Base-by-base conservation (phyloP, 192 early-diverging fungal genomes). In the Coemansia sp. region DNA sequence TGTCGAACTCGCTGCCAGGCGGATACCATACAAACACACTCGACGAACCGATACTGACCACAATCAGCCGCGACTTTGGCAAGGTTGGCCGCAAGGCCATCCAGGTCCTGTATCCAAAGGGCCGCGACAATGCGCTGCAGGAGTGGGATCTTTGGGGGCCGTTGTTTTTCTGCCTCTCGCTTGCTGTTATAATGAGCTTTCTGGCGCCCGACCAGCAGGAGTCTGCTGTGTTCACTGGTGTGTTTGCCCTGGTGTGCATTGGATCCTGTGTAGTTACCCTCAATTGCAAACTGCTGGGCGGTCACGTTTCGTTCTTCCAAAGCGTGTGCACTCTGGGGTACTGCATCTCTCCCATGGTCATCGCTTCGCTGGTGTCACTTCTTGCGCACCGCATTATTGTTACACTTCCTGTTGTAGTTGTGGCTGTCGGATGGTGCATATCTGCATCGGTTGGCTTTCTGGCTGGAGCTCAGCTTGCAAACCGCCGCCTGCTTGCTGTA, bases 101-200 rank as follows among this genome's bases (percentile, higher is more conserved):
- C 29, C 67, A 75, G 56, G 75, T 82, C 12, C 73, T 80, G 20
- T 70, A 83, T 21, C 72, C 79, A 40, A 72, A 75, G 39, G 64
- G 71, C 55, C 72, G 73, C 61, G 70, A 78, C 48, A 70, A 79
- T 39, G 68, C 74, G 16, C 59, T 81, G 12, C 63, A 70, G 51
- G 63, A 75, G 74, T 93, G 94, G 95, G 95, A 96, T 77, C 81
- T 95, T 10, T 98, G 96, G 96, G 96, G 96, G 23, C 96, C 96
- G 31, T 82, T 99, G 48, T 84, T 99, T 60, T 89, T 99, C 63
- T 99, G 96, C 62, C 83, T 99, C 46, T 84, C 87, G 9, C 79
- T 99, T 59, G 95, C 96, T 2, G 86, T 95, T 43, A 90, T 89
- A 4, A 82, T 98, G 83, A 89, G 87, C 72, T 72, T 93, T 33